Evolutionary conservation across 257 asterid genomes (phyloP), one percentile per base, ranked within the genome.

Genomic region (Plectranthus barbatus): DNA sequence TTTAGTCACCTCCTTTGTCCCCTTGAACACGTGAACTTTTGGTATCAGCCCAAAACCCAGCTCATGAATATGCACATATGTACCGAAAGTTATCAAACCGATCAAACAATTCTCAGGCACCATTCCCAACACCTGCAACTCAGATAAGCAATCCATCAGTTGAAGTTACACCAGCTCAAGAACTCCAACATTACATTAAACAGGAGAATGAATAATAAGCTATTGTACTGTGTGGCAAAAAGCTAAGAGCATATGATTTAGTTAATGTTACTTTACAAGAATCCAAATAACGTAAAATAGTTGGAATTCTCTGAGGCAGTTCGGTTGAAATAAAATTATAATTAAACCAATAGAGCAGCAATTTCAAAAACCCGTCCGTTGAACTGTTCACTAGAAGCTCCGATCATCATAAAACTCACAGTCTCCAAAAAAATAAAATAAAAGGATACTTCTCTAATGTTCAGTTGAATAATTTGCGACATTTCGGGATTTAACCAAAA

Each of bases 21-120:
- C 99, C 86, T 82, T 93, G 84, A 93, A 93, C 74, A 86, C 97
- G 53, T 89, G 91, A 72, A 87, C 89, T 86, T 90, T 93, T 7
- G 99, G 90, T 70, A 86, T 79, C 78, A 83, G 95, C 59, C 93
- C 94, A 70, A 80, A 93, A 20, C 99, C 99, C 73, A 93, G 78
- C 82, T 93, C 97, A 76, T 89, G 96, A 74, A 93, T 83, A 66
- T 93, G 96, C 52, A 93, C 97, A 39, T 78, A 87, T 31, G 97
- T 82, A 64, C 99, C 99, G 49, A 89, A 87, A 4, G 97, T 93
- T 60, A 93, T 85, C 75, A 93, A 72, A 51, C 99, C 99, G 72
- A 93, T 77, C 73, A 93, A 83, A 79, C 90, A 90, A 83, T 90
- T 93, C 75, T 88, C 99, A 39, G 99, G 92, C 68, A 87, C 63